Percentiles rank a stretch among this genome's conserved stretches.
Conservation (phyloP, 805 yeast species). For the Lipomyces kockii region DNA sequence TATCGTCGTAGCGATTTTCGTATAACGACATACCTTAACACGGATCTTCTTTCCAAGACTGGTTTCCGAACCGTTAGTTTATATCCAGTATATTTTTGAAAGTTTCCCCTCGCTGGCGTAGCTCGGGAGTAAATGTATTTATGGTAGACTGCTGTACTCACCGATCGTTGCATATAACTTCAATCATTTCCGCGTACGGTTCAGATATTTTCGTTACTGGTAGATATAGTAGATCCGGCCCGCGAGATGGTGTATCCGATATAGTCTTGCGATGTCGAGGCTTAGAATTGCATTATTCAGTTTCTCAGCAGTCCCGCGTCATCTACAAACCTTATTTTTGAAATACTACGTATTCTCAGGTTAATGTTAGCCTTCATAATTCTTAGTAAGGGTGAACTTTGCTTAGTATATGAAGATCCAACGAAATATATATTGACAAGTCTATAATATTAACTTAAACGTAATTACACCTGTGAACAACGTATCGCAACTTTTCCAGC, state of each 20-base stretch:
- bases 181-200: constrained; percentile 57
- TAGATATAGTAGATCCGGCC: background rate
- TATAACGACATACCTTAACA: constrained; percentile 57
- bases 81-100: background rate
- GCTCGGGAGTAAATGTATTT: no score
- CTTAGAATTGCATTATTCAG: background rate
- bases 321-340: no score
- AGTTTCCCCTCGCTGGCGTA: background rate
- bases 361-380: no score
- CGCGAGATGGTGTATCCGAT: background rate
- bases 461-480: no score
- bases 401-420: no score
- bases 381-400: no score
- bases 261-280: background rate
- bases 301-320: no score
- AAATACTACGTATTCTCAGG: no score
- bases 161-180: constrained; percentile 73
- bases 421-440: no score
- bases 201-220: background rate
- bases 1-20: background rate
- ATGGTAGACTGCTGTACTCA: constrained; percentile 40
- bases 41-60: constrained; percentile 84
- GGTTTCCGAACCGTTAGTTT: background rate
- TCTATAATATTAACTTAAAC: no score
- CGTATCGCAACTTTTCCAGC: no score